Base-by-base conservation (phyloP, 257 asterid species). In the Capsicum chinense region DNA sequence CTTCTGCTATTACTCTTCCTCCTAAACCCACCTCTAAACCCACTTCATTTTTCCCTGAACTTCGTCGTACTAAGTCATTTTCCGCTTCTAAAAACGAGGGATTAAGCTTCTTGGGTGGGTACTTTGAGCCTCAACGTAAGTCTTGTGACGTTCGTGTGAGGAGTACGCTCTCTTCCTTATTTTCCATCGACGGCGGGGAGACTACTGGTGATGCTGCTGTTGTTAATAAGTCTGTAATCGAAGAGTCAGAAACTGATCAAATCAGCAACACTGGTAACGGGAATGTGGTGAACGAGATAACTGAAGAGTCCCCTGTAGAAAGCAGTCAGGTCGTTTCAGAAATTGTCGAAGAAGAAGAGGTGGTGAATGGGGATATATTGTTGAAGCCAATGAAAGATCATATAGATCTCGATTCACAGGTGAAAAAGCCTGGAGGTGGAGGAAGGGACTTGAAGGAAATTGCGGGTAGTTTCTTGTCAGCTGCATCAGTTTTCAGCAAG, bases 61-160 rank as follows among this genome's bases (percentile, higher is more conserved):
- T 95, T 13, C 97, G 98, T 21, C 98, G 98, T 8, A 87, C 98
- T 0, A 93, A 95, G 88, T 95, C 97, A 3, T 95, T 92, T 86
- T 94, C 97, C 5, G 97, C 98, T 56, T 92, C 98, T 15, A 95
- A 92, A 73, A 95, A 95, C 89, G 99, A 93, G 79, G 93, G 92
- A 13, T 59, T 91, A 33, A 94, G 94, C 76, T 89, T 85, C 21
- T 87, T 81, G 79, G 83, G 82, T 19, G 83, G 82, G 9, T 83
- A 85, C 13, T 88, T 90, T 66, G 97, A 95, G 87, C 99, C 99
- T 19, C 95, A 93, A 86, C 89, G 98, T 26, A 95, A 94, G 88
- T 95, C 99, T 19, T 93, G 97, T 82, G 98, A 95, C 91, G 99
- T 95, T 80, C 90, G 99, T 64, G 97, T 66, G 3, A 91, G 96